phyloP scores from a whole-genome alignment of 2,329 filamentous ascomycete genomes.

The Trichoderma atrobrunneum region DNA sequence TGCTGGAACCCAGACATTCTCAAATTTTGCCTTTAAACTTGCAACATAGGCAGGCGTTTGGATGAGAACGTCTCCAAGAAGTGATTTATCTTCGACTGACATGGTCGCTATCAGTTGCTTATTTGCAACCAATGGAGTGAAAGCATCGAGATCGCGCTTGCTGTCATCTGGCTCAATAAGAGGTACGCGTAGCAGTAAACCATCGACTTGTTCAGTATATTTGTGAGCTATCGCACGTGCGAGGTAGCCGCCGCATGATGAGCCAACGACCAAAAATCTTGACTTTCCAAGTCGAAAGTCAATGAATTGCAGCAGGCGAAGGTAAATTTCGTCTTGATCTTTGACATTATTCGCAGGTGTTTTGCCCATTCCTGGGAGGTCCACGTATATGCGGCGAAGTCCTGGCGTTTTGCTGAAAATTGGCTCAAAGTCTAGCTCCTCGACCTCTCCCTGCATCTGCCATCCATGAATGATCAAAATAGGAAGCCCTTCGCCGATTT shows the following conservation, averaged over 20 bases:
- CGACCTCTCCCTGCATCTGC: conserved; percentile 9
- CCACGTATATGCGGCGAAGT: conserved; percentile 19
- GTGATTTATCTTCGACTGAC: conserved; percentile 1
- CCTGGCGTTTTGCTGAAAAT: conserved; percentile 17
- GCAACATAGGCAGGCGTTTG: conserved; percentile 18
- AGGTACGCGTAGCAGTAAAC: conserved; percentile 19
- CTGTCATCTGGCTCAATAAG: conserved; percentile 17
- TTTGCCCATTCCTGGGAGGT: conserved; percentile 20
- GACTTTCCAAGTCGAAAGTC: conserved; percentile 5
- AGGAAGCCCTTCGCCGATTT: conserved; percentile 18
- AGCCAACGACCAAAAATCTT: conserved; percentile 17
- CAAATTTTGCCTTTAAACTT: conserved; percentile 8
- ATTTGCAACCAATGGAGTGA: conserved; percentile 11
- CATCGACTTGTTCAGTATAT: conserved; percentile 17
- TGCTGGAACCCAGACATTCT: conserved; percentile 5
- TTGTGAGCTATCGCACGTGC: conserved; percentile 18
- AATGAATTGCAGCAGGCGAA: conserved; percentile 10
- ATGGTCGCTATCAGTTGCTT: conserved; percentile 6
- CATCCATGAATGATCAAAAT: conserved; percentile 20
- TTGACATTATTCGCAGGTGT: conserved; percentile 13
- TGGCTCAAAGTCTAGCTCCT: conserved; percentile 21
- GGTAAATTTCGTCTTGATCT: conserved; percentile 15
- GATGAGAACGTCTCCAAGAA: conserved; percentile 17
- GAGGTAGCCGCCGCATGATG: conserved; percentile 21
- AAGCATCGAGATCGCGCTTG: conserved; percentile 17